These are phyloP conservation scores for Quercus gilva DNA, from an alignment of 306 rosid genomes.

Conservation along the genomic window DNA sequence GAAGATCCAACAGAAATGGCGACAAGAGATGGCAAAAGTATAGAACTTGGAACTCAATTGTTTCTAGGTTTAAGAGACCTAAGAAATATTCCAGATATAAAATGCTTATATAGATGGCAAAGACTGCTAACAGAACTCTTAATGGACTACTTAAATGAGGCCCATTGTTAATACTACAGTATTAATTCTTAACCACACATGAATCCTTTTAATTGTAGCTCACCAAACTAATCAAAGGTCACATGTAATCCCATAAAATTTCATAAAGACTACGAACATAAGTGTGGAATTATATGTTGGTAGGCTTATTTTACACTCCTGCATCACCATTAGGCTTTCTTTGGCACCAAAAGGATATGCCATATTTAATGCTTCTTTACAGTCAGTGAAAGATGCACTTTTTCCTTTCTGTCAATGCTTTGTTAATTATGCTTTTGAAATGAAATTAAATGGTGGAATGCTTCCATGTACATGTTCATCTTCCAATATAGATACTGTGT, in stretches of 20 bases:
- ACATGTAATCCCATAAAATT: not conserved
- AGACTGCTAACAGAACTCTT: not conserved
- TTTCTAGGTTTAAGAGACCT: not conserved
- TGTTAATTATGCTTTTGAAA: not conserved
- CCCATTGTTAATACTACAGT: not conserved
- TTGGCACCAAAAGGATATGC: not conserved
- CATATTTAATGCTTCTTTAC: not conserved
- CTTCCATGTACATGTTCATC: not conserved
- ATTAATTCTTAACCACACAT: not conserved
- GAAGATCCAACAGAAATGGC: not conserved
- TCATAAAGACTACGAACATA: not conserved
- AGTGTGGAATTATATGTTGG: not conserved
- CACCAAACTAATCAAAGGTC: not conserved
- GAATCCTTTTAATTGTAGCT: not conserved
- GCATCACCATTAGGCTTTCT: not conserved
- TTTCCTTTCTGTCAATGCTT: not conserved
- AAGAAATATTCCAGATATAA: not conserved
- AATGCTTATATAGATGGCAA: not conserved
- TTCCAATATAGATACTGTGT: not conserved
- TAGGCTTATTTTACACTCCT: not conserved
- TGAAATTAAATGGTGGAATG: not conserved
- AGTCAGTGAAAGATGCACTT: not conserved
- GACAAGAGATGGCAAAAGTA: not conserved
- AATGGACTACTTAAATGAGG: not conserved
- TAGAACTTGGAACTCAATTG: not conserved